phyloP scores from a whole-genome alignment of 257 asterid species.

The Prunella vulgaris region DNA sequence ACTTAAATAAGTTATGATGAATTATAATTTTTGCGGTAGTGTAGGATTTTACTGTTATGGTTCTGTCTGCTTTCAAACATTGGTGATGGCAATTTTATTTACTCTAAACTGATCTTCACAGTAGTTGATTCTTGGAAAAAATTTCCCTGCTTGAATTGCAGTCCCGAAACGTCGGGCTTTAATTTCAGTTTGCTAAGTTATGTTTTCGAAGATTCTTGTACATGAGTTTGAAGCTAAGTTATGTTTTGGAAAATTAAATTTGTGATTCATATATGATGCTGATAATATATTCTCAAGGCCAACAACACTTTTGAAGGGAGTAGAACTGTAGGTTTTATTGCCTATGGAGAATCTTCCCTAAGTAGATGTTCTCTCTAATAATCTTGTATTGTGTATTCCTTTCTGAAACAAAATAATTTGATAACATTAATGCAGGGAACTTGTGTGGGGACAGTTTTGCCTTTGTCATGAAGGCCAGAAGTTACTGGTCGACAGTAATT shows the following conservation, averaged over 20 bases:
- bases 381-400: slow-evolving; percentile 11
- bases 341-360: not conserved
- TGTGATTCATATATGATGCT: not conserved
- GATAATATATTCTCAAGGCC: not conserved
- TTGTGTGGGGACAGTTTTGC: slow-evolving; percentile 89
- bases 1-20: not conserved
- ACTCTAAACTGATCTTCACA: not conserved
- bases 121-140: not conserved
- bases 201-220: not conserved
- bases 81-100: not conserved
- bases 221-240: not conserved
- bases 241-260: not conserved
- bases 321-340: no score
- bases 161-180: not conserved
- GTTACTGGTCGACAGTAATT: slow-evolving; percentile 49
- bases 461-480: slow-evolving; percentile 60
- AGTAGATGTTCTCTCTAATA: slow-evolving; percentile 1
- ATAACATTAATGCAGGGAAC: slow-evolving; percentile 47
- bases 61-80: not conserved
- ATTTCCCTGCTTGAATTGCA: slow-evolving; percentile 3
- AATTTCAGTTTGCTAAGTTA: not conserved
- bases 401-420: not conserved
- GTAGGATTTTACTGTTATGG: not conserved
- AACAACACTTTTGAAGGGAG: not conserved
- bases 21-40: not conserved